These are phyloP conservation scores for Solanum sejunctum DNA, from an alignment of 257 asterid species.

Conservation along the genomic window DNA sequence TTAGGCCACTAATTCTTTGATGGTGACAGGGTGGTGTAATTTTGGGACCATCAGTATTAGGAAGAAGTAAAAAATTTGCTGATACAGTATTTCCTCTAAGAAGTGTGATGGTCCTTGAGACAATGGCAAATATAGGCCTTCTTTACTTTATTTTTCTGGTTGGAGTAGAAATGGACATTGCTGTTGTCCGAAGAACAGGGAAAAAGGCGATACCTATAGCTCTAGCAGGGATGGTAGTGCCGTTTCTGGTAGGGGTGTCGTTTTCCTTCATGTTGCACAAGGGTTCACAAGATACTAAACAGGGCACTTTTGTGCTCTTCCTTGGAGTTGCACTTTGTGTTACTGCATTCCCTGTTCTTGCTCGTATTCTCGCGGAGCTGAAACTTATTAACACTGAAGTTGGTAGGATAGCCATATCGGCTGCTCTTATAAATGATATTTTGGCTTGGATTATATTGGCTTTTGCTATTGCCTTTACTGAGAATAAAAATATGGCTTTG, in stretches of 20 bases:
- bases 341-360: slow-evolving; percentile 18
- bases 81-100: neutral
- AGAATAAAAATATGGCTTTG: neutral
- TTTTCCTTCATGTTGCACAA: neutral
- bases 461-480: neutral
- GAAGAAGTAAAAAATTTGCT: neutral
- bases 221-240: slow-evolving; percentile 5
- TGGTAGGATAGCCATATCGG: slow-evolving; percentile 2
- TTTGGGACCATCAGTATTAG: slow-evolving; percentile 5
- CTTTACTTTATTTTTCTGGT: neutral
- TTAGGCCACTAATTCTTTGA: neutral
- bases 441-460: neutral
- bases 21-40: slow-evolving; percentile 2
- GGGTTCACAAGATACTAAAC: neutral
- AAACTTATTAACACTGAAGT: slow-evolving; percentile 12
- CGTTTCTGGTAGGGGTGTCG: slow-evolving; percentile 3
- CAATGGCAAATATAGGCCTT: slow-evolving; percentile 5
- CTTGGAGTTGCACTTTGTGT: slow-evolving; percentile 11
- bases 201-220: neutral
- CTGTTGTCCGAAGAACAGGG: neutral
- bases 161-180: slow-evolving; percentile 4
- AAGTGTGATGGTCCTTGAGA: slow-evolving; percentile 1
- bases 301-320: neutral
- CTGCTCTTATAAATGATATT: neutral
- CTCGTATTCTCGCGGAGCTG: slow-evolving; percentile 14